A percentile compares a stretch with the other conserved stretches of the same genome.
Evolutionary conservation across 331 rosid species (phyloP).

Genomic region (Telfairia occidentalis): DNA sequence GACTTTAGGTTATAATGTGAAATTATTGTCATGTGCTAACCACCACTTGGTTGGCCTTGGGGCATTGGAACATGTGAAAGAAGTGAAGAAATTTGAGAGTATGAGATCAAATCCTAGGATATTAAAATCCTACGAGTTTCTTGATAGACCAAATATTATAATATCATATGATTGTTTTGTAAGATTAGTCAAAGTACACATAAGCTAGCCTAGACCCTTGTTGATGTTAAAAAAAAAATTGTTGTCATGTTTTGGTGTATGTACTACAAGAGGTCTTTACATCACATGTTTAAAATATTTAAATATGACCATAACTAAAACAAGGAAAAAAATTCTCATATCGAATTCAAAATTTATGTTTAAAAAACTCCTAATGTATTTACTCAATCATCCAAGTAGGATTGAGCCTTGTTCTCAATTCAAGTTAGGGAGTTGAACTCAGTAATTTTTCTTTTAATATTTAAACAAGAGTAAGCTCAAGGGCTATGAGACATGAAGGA

Average conservation of each 20-base stretch:
- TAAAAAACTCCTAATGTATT: background rate
- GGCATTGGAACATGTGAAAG: background rate
- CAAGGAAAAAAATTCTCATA: too few relatives aligned
- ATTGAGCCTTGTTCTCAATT: background rate
- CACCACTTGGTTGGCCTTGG: background rate
- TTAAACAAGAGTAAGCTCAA: background rate
- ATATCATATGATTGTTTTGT: background rate
- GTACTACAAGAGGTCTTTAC: background rate
- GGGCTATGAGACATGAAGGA: background rate
- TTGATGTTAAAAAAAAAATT: background rate
- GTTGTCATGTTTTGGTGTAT: background rate
- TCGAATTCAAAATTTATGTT: too few relatives aligned
- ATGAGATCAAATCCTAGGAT: background rate
- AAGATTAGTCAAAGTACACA: background rate
- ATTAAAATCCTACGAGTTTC: background rate
- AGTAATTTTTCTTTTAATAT: background rate
- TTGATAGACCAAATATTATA: background rate
- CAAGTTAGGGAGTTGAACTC: background rate
- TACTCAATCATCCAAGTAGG: slow-evolving; percentile 2
- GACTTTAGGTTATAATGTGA: background rate
- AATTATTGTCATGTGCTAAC: background rate
- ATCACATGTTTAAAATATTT: background rate
- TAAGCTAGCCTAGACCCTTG: background rate
- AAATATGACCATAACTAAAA: background rate
- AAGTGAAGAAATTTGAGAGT: background rate